Conservation (phyloP, 257 asterid species). For the Handroanthus guayacan region DNA sequence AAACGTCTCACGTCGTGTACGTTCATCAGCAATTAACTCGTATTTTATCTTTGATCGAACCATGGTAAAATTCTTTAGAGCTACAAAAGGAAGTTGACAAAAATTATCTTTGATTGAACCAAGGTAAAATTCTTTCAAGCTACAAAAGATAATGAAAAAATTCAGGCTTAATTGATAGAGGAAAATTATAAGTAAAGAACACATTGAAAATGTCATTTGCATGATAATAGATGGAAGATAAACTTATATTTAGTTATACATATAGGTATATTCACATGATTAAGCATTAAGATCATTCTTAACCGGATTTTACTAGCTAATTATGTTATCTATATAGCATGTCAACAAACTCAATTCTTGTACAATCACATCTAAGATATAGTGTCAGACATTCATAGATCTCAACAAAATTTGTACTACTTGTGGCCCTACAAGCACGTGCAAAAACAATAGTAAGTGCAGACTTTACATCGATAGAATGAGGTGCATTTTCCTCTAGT, state of each 20-base stretch:
- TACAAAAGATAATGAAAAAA: constrained; percentile 39
- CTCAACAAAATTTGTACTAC: not conserved
- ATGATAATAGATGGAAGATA: not conserved
- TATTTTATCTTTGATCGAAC: constrained; percentile 61
- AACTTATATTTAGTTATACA: not conserved
- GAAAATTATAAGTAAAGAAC: not conserved
- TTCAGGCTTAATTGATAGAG: constrained; percentile 24
- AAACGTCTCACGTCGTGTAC: constrained; percentile 52
- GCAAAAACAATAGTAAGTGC: not conserved
- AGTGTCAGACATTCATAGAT: not conserved
- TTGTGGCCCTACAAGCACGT: not conserved
- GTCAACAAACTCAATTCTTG: not conserved
- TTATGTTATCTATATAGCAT: not conserved
- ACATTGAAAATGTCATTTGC: not conserved
- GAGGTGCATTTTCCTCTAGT: not conserved
- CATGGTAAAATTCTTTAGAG: constrained; percentile 45
- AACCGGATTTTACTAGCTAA: not conserved
- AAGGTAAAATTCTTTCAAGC: constrained; percentile 43
- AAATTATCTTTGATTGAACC: constrained; percentile 58
- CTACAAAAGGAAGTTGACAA: constrained; percentile 23
- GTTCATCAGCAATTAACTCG: constrained; percentile 56
- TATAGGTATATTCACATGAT: not conserved
- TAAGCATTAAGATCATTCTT: not conserved
- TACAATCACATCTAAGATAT: not conserved
- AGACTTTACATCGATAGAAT: not conserved